Conservation (phyloP, 208 protist species). For the Trypanosoma boissoni region DNA sequence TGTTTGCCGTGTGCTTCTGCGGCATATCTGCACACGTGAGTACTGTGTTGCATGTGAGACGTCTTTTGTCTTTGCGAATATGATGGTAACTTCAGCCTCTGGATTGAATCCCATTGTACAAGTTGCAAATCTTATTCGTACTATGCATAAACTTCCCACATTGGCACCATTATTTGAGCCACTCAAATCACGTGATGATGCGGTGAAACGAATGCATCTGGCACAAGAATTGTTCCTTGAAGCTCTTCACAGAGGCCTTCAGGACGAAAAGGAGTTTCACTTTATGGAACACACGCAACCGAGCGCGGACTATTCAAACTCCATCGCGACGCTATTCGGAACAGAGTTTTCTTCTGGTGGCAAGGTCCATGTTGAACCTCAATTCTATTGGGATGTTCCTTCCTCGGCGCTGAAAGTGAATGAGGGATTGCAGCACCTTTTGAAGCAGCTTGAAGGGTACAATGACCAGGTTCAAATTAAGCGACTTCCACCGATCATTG, state of each 20-base stretch:
- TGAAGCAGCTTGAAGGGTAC: slow-evolving; percentile 83
- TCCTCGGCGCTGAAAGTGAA: slow-evolving; percentile 87
- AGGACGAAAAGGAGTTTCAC: slow-evolving; percentile 75
- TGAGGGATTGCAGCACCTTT: slow-evolving; percentile 87
- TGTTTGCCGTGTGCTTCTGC: slow-evolving; percentile 73
- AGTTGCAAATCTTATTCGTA: slow-evolving; percentile 76
- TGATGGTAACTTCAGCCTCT: slow-evolving; percentile 63
- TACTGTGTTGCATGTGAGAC: slow-evolving; percentile 90
- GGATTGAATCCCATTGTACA: slow-evolving; percentile 84
- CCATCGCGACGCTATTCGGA: slow-evolving; percentile 78
- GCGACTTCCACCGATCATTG: slow-evolving; percentile 84
- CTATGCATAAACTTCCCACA: slow-evolving; percentile 65
- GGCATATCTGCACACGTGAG: slow-evolving; percentile 75
- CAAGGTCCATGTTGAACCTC: slow-evolving; percentile 67
- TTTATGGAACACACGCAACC: slow-evolving; percentile 65
- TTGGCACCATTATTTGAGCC: slow-evolving; percentile 65
- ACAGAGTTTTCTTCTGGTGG: slow-evolving; percentile 79
- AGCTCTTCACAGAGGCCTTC: slow-evolving; percentile 73
- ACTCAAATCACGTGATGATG: slow-evolving; percentile 76
- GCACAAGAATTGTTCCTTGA: slow-evolving; percentile 66
- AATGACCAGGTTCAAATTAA: slow-evolving; percentile 82
- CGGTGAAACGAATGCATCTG: slow-evolving; percentile 82
- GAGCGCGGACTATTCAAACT: slow-evolving; percentile 57
- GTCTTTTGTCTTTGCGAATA: slow-evolving; percentile 85
- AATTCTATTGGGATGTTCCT: slow-evolving; percentile 89